Evolutionary conservation across 83 land plant species (phyloP).

Genomic region (Isoetes engelmannii): DNA sequence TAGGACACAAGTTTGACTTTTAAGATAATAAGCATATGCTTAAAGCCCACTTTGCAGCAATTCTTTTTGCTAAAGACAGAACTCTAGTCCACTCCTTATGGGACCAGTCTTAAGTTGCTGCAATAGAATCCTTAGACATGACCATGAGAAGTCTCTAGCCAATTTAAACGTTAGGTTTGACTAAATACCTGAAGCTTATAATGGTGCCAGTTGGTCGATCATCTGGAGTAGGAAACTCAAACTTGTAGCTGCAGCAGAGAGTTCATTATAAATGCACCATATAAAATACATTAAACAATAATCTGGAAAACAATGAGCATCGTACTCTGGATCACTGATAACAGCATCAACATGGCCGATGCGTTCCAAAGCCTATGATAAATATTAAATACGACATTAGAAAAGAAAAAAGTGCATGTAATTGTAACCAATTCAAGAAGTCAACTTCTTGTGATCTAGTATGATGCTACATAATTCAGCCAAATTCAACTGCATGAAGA

Average conservation of each 20-base stretch:
- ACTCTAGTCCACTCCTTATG: too few relatives aligned
- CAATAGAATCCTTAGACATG: too few relatives aligned
- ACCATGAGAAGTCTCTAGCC: too few relatives aligned
- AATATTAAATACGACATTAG: background rate
- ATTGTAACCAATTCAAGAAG: too few relatives aligned
- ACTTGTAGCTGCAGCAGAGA: constrained; percentile 73
- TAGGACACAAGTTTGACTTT: too few relatives aligned
- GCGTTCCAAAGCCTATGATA: constrained; percentile 80
- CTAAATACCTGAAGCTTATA: constrained; percentile 86
- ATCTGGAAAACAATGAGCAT: background rate
- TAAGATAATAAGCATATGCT: too few relatives aligned
- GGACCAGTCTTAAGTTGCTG: too few relatives aligned
- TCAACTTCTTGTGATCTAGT: too few relatives aligned
- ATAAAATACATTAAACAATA: background rate
- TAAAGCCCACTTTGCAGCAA: too few relatives aligned
- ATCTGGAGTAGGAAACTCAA: constrained; percentile 99
- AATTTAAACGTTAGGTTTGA: too few relatives aligned
- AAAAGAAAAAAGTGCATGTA: background rate
- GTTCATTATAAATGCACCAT: background rate
- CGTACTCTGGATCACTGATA: constrained; percentile 96
- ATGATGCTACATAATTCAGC: too few relatives aligned
- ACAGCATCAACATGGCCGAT: constrained; percentile 87
- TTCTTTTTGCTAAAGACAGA: too few relatives aligned
- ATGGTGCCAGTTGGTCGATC: constrained; percentile 93
- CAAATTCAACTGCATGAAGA: background rate